Percentiles rank a stretch among this genome's conserved stretches.
These are phyloP conservation scores for Rhizopogon salebrosus DNA, from an alignment of 768 basidiomycete genomes.

Conservation along the genomic window DNA sequence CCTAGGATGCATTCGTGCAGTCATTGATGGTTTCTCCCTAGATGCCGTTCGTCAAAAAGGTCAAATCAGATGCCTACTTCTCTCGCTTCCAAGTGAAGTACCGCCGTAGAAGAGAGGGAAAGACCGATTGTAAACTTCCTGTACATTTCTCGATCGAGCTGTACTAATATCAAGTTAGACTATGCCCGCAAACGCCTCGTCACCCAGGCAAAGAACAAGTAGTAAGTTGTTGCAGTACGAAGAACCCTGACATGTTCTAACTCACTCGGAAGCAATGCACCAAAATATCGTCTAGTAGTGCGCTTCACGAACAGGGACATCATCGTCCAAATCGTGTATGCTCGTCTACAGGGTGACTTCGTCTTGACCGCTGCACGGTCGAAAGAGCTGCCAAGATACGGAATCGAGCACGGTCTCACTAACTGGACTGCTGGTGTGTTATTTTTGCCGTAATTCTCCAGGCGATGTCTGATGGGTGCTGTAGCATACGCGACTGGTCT, in stretches of 20 bases:
- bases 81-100: conserved; percentile 99
- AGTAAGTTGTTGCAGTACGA: conserved; percentile 41
- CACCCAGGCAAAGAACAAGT: conserved; percentile 99
- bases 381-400: conserved; percentile 89
- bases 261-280: conserved; percentile 65
- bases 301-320: conserved; percentile 98
- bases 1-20: conserved; percentile 22
- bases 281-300: conserved; percentile 97
- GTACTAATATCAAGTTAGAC: conserved; percentile 44
- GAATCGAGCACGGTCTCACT: conserved; percentile 96
- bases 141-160: not conserved
- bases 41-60: conserved; percentile 97
- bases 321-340: conserved; percentile 93
- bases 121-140: conserved; percentile 84
- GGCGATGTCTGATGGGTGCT: conserved; percentile 1
- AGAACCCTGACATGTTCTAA: conserved; percentile 5
- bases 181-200: conserved; percentile 97
- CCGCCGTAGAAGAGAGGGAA: conserved; percentile 94
- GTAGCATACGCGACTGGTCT: conserved; percentile 96
- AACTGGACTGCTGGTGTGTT: conserved; percentile 93
- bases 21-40: conserved; percentile 20
- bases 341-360: conserved; percentile 96
- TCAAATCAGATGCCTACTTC: conserved; percentile 97
- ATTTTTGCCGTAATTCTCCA: not conserved
- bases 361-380: conserved; percentile 86